Percentiles rank a stretch among this genome's conserved stretches.
Evolutionary conservation across 2,329 filamentous ascomycete genomes (phyloP).

Genomic region (Zasmidium citrigriseum): DNA sequence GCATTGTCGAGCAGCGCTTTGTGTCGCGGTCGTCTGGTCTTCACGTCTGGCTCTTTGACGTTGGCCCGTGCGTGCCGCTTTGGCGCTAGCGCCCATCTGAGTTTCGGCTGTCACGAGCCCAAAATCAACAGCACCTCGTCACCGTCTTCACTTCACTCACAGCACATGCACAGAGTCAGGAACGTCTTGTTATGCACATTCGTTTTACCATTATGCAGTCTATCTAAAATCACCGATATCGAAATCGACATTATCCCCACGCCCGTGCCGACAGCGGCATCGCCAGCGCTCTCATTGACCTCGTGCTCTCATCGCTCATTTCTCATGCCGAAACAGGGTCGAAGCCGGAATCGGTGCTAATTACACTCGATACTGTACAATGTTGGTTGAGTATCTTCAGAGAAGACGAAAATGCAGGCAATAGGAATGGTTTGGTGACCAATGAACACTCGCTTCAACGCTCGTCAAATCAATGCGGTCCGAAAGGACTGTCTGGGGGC

Average conservation of each 20-base stretch:
- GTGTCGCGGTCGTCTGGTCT: background rate
- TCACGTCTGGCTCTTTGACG: background rate
- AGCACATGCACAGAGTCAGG: no score
- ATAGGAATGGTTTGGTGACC: no score
- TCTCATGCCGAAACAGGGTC: conserved; percentile 13
- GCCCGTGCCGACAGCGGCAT: background rate
- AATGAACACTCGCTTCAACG: conserved; percentile 15
- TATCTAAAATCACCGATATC: background rate
- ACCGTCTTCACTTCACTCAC: background rate
- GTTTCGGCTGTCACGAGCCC: background rate
- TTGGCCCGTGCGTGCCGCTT: no score
- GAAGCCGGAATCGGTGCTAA: background rate
- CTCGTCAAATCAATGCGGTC: conserved; percentile 6
- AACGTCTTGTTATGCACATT: background rate
- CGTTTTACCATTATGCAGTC: background rate
- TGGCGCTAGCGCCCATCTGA: background rate
- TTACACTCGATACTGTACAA: conserved; percentile 15
- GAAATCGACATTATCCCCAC: background rate
- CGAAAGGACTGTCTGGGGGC: background rate
- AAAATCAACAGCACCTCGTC: background rate
- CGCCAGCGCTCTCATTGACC: conserved; percentile 1
- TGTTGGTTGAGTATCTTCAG: background rate
- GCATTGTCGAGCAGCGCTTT: conserved; percentile 9
- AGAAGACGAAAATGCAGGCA: background rate
- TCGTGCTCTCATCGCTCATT: conserved; percentile 20